These are phyloP conservation scores for Trypanosoma scelopori DNA, from an alignment of 208 protist species.

Conservation along the genomic window DNA sequence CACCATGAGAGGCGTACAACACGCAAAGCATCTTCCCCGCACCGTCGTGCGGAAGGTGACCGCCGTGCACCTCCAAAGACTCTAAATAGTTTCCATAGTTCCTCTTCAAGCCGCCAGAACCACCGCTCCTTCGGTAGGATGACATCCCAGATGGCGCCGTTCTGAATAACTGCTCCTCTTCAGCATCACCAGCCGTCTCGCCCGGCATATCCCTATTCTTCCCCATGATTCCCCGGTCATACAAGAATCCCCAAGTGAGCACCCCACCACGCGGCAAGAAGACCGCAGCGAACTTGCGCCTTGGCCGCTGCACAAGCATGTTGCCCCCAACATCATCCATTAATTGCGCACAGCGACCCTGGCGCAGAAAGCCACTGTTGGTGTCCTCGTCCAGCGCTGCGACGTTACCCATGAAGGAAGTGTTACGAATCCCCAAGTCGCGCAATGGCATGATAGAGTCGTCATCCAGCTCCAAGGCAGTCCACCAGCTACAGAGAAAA, in stretches of 20 bases:
- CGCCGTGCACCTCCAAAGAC: background rate
- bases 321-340: slow-evolving; percentile 12
- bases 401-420: slow-evolving; percentile 5
- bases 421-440: background rate
- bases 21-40: background rate
- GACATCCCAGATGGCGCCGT: background rate
- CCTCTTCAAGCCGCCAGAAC: too few relatives aligned
- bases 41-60: background rate
- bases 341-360: background rate
- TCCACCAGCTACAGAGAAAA: slow-evolving; percentile 36
- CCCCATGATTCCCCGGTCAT: background rate
- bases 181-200: background rate
- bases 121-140: background rate
- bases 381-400: slow-evolving; percentile 4
- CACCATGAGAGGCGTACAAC: background rate
- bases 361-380: background rate
- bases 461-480: slow-evolving; percentile 33
- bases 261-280: slow-evolving; percentile 51
- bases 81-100: background rate
- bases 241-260: slow-evolving; percentile 33
- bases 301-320: slow-evolving; percentile 12
- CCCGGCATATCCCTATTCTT: background rate
- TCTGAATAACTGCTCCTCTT: background rate
- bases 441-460: slow-evolving; percentile 2
- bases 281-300: slow-evolving; percentile 38